Conservation (phyloP, 2,329 filamentous ascomycete species). For the Graphilbum fragrans region DNA sequence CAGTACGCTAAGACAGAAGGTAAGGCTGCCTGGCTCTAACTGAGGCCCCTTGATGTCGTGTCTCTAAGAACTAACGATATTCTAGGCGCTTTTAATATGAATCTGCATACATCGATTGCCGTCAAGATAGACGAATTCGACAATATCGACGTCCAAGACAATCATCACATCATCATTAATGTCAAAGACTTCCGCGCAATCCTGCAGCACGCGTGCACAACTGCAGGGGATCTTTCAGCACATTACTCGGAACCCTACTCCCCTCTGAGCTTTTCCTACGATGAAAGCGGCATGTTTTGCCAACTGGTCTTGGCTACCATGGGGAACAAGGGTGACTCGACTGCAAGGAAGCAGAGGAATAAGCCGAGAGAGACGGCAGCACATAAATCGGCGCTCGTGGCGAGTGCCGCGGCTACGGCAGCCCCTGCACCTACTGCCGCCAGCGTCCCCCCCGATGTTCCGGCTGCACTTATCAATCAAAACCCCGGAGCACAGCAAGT, state of each 20-base stretch:
- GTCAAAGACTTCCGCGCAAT: conserved; percentile 77
- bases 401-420: neutral
- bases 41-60: neutral
- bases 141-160: conserved; percentile 60
- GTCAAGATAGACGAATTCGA: conserved; percentile 68
- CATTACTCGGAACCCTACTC: conserved; percentile 59
- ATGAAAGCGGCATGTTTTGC: conserved; percentile 54
- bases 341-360: conserved; percentile 15
- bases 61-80: neutral
- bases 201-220: conserved; percentile 60
- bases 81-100: conserved; percentile 61
- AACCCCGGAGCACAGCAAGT: no score
- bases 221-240: conserved; percentile 53
- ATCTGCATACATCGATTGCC: conserved; percentile 67
- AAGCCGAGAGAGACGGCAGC: neutral
- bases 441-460: neutral
- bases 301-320: conserved; percentile 78
- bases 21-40: conserved; percentile 13
- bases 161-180: conserved; percentile 67
- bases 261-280: conserved; percentile 63
- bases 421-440: neutral
- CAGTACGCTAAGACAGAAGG: conserved; percentile 52
- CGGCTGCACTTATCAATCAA: conserved; percentile 4
- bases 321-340: conserved; percentile 43
- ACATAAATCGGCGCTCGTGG: neutral